A percentile compares a stretch with the other conserved stretches of the same genome.
phyloP scores from a whole-genome alignment of 306 rosid species.

The Glycine tomentella region DNA sequence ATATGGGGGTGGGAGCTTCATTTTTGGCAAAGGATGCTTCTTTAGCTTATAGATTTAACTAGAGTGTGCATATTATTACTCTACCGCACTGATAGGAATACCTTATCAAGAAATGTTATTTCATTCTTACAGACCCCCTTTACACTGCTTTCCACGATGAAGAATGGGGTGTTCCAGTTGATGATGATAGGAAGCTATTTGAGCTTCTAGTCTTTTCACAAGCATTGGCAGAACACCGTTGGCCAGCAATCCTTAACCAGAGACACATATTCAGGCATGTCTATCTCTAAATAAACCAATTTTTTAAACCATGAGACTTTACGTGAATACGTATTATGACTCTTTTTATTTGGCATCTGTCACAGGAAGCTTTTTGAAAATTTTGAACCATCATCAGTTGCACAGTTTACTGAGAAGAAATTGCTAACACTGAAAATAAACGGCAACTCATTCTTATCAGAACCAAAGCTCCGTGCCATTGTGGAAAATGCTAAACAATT shows the following conservation, averaged over 20 bases:
- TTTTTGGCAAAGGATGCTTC: not conserved
- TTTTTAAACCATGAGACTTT: not conserved
- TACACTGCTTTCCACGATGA: slow-evolving; percentile 80
- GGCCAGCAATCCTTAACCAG: slow-evolving; percentile 77
- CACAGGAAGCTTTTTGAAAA: slow-evolving; percentile 76
- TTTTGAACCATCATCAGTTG: slow-evolving; percentile 77
- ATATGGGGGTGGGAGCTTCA: slow-evolving; percentile 20
- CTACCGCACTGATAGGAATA: not conserved
- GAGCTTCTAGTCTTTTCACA: slow-evolving; percentile 84
- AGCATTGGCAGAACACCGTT: slow-evolving; percentile 88
- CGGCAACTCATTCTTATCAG: slow-evolving; percentile 73
- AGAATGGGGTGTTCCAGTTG: slow-evolving; percentile 91
- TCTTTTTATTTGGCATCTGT: slow-evolving; percentile 34
- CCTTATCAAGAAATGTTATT: slow-evolving; percentile 30
- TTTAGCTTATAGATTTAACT: not conserved
- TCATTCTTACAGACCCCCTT: slow-evolving; percentile 64
- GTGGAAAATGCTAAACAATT: slow-evolving; percentile 84
- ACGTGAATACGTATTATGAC: slow-evolving; percentile 9
- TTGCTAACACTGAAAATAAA: slow-evolving; percentile 64
- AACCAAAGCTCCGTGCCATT: slow-evolving; percentile 89
- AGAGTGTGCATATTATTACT: not conserved
- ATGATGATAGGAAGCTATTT: slow-evolving; percentile 79
- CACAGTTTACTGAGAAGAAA: slow-evolving; percentile 74
- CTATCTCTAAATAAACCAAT: slow-evolving; percentile 10
- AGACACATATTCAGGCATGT: slow-evolving; percentile 78